phyloP scores from a whole-genome alignment of 352 stramenopile genomes.

The Phytophthora pini region DNA sequence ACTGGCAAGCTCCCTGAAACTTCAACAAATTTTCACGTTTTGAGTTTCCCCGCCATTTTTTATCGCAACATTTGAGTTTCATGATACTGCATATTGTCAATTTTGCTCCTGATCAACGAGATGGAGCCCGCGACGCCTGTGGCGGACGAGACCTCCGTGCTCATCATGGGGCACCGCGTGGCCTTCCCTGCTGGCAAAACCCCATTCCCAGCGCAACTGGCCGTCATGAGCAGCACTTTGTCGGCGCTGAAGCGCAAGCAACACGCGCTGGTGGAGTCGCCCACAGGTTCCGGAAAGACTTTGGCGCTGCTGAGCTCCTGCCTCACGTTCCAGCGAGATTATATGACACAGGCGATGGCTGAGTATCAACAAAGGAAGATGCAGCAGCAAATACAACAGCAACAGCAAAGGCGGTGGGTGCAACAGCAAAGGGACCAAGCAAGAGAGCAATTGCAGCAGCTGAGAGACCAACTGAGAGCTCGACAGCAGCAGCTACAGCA shows the following conservation, averaged over 20 bases:
- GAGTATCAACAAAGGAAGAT: conserved; percentile 28
- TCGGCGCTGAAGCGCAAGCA: conserved; percentile 73
- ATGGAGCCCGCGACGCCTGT: not conserved
- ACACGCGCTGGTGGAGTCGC: conserved; percentile 84
- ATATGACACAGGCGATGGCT: conserved; percentile 44
- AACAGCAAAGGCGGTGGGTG: conserved; percentile 14
- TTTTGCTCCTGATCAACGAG: too few relatives aligned
- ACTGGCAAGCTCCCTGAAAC: not conserved
- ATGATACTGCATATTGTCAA: not conserved
- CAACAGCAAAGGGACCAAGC: conserved; percentile 11
- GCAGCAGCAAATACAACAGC: conserved; percentile 12
- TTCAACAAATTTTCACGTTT: conserved; percentile 23
- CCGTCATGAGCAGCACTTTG: conserved; percentile 86
- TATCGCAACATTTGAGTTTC: not conserved
- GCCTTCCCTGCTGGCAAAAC: conserved; percentile 75
- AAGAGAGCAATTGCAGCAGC: conserved; percentile 5
- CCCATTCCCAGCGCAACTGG: conserved; percentile 84
- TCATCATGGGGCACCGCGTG: conserved; percentile 87
- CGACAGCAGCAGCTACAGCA: conserved; percentile 10
- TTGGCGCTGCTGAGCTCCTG: conserved; percentile 82
- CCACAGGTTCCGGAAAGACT: conserved; percentile 85
- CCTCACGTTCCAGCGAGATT: conserved; percentile 76
- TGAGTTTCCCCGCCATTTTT: conserved; percentile 12
- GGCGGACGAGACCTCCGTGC: conserved; percentile 39
- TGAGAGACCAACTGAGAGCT: conserved; percentile 15